Base-by-base conservation (phyloP, 2,329 filamentous ascomycete genomes). In the Trichoderma koningiopsis region DNA sequence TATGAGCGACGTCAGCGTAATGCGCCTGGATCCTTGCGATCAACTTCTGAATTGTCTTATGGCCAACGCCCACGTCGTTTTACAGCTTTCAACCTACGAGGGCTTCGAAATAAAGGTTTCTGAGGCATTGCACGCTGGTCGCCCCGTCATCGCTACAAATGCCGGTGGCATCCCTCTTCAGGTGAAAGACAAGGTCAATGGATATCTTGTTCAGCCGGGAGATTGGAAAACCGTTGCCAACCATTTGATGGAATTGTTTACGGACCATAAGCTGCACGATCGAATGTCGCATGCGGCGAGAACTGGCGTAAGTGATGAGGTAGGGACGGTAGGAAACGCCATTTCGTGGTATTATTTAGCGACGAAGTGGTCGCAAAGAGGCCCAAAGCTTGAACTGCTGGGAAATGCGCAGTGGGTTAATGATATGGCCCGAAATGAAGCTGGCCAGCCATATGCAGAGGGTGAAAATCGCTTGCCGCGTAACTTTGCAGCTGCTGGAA, bases 41-140 rank as follows among this genome's bases (percentile, higher is more conserved):
- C 92, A 96, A 78, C 84, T 94, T 24, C 87, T 96, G 74, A 94
- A 96, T 78, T 88, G 89, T 0, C 82, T 96, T 53, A 85, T 96
- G 71, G 88, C 89, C 47, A 90, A 91, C 61, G 89, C 91, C 0
- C 87, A 90, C 68, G 87, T 94, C 8, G 90, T 90, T 0, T 85
- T 96, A 8, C 92, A 96, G 78, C 87, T 96, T 6, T 94, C 91
- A 3, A 94, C 90, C 0, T 87, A 91, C 43, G 92, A 96, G 77
- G 92, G 92, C 0, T 96, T 96, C 74, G 92, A 96, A 79, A 90
- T 96, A 74, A 96, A 96, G 79, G 92, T 96, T 5, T 93, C 91
- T 0, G 93, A 96, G 79, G 92, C 91, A 1, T 83, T 95, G 27
- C 92, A 94, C 76, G 92, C 93, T 56, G 92, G 92, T 16, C 88